Percentiles rank a stretch among this genome's conserved stretches.
These are phyloP conservation scores for Stropharia rugosoannulata DNA, from an alignment of 768 basidiomycete genomes.

Conservation along the genomic window DNA sequence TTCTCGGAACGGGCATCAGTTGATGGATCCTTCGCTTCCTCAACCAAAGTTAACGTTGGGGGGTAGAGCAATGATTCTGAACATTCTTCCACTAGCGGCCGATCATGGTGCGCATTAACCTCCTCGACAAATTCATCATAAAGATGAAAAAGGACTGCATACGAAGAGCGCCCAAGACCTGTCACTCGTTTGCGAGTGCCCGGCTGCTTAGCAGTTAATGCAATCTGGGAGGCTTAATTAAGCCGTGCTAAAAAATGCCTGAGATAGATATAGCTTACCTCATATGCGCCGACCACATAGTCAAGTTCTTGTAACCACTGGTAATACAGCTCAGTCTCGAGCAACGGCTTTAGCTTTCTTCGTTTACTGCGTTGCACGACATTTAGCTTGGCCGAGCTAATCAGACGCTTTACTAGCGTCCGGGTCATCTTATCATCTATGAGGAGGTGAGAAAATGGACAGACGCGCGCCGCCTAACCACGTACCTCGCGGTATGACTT, in stretches of 20 bases:
- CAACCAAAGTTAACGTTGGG: constrained; percentile 41
- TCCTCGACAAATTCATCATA: constrained; percentile 44
- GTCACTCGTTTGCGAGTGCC: constrained; percentile 33
- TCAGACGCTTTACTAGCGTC: constrained; percentile 27
- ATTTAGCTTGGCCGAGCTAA: constrained; percentile 28
- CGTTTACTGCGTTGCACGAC: constrained; percentile 29
- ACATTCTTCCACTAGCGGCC: constrained; percentile 30
- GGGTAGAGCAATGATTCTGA: constrained; percentile 30
- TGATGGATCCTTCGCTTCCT: constrained; percentile 41
- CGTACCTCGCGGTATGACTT: constrained; percentile 25
- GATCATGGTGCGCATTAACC: constrained; percentile 44
- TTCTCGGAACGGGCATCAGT: constrained; percentile 39
- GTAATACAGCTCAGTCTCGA: constrained; percentile 43
- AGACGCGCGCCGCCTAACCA: not conserved
- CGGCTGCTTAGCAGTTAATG: constrained; percentile 35
- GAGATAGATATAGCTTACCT: constrained; percentile 25
- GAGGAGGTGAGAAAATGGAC: not conserved
- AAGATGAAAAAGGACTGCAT: constrained; percentile 39
- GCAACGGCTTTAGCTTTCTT: constrained; percentile 24
- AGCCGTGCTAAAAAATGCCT: constrained; percentile 1
- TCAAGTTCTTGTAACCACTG: constrained; percentile 40
- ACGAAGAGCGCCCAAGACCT: constrained; percentile 38
- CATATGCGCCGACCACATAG: constrained; percentile 34
- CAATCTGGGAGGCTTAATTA: constrained; percentile 24
- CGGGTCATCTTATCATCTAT: constrained; percentile 15